phyloP scores from a whole-genome alignment of 192 early-diverging fungal genomes.

The Dissophora globulifera region DNA sequence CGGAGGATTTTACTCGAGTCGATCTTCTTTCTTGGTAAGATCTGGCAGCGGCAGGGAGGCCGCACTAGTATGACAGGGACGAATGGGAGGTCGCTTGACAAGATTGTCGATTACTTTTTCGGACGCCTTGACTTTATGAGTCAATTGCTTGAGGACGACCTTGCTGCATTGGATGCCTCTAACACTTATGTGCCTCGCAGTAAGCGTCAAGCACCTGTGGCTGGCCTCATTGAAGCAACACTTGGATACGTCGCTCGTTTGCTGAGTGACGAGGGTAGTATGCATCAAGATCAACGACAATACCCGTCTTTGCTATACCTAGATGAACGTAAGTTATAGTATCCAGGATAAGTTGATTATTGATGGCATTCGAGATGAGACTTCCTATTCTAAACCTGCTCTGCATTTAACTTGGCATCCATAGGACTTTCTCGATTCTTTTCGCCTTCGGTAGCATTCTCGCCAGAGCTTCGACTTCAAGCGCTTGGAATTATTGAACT shows the following conservation, averaged over 20 bases:
- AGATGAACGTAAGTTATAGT: constrained; percentile 23
- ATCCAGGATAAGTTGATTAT: neutral
- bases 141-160: constrained; percentile 3
- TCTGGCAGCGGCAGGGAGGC: constrained; percentile 19
- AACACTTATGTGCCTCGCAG: neutral
- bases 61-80: neutral
- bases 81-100: neutral
- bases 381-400: too few relatives aligned
- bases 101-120: constrained; percentile 23
- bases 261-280: neutral
- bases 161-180: neutral
- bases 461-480: constrained; percentile 9
- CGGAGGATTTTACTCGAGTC: constrained; percentile 22
- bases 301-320: constrained; percentile 17
- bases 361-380: too few relatives aligned
- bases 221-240: constrained; percentile 2
- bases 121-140: constrained; percentile 9
- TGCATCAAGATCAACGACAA: too few relatives aligned
- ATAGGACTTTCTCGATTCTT: constrained; percentile 34
- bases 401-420: too few relatives aligned
- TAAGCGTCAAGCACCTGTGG: neutral
- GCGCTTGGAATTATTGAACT: constrained; percentile 11
- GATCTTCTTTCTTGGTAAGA: constrained; percentile 23
- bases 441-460: neutral
- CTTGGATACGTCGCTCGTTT: constrained; percentile 20